Conservation (phyloP, 2,329 filamentous ascomycete genomes). For the Claviceps fusiformis region DNA sequence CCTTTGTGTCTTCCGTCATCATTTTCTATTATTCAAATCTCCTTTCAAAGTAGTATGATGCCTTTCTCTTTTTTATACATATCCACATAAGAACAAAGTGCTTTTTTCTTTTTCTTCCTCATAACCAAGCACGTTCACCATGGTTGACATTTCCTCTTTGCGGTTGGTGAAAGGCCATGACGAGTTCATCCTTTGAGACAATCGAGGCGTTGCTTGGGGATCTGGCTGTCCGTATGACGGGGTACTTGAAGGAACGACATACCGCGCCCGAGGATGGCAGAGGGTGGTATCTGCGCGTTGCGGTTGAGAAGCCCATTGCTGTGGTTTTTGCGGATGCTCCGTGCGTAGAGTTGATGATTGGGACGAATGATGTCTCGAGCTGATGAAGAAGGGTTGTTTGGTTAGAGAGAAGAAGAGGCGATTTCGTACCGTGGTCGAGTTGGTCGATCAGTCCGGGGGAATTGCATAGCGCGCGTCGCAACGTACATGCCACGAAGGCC, state of each 20-base stretch:
- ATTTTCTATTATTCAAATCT: no score
- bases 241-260: slow-evolving; percentile 22
- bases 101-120: background rate
- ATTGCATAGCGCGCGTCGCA: background rate
- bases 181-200: slow-evolving; percentile 45
- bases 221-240: slow-evolving; percentile 32
- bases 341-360: slow-evolving; percentile 39
- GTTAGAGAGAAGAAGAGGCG: background rate
- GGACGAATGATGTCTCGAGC: slow-evolving; percentile 13
- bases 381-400: background rate
- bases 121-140: background rate
- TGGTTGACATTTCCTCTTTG: background rate
- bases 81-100: no score
- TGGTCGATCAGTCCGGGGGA: background rate
- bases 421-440: background rate
- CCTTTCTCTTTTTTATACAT: background rate
- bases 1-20: no score
- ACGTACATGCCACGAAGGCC: background rate
- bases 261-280: slow-evolving; percentile 6
- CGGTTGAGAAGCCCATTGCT: slow-evolving; percentile 59
- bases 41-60: background rate
- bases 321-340: slow-evolving; percentile 61
- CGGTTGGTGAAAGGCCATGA: slow-evolving; percentile 29
- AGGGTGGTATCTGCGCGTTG: slow-evolving; percentile 42
- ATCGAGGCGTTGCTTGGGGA: slow-evolving; percentile 45